Evolutionary conservation across 106 monocot genomes (phyloP), one percentile per base, ranked within the genome.

Genomic region (Dendrobium chrysotoxum): DNA sequence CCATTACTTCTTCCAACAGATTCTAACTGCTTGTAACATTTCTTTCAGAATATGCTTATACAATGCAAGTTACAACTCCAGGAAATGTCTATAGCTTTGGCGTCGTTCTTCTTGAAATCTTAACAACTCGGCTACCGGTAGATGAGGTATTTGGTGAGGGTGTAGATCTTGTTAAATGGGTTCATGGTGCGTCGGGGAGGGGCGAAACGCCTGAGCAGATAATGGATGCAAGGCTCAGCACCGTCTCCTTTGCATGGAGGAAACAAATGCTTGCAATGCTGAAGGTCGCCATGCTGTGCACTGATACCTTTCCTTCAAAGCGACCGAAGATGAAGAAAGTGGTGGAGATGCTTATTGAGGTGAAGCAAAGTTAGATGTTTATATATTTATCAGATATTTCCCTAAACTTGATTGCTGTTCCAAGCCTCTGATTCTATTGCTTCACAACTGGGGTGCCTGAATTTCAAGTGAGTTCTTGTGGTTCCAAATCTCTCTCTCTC

Each of bases 31-130:
- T 35, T 31, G 15, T 16, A 2, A 17, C 70, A 70, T 70, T 70
- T 31, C 26, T 42, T 84, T 21, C 88, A 95, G 92, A 95, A 73
- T 95, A 95, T 86, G 95, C 95, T 31, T 95, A 95, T 68, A 95
- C 95, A 17, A 95, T 95, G 95, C 92, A 92, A 87, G 95, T 95
- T 31, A 95, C 95, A 4, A 86, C 86, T 9, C 81, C 92, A 12
- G 95, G 95, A 40, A 95, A 95, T 68, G 95, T 95, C 12, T 95
- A 95, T 75, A 95, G 95, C 81, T 95, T 87, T 41, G 95, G 95
- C 23, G 95, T 95, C 4, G 81, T 95, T 9, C 58, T 95, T 76
- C 85, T 95, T 28, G 95, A 95, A 72, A 92, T 95, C 72, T 77
- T 95, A 10, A 95, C 90, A 21, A 92, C 80, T 39, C 68, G 84